Evolutionary conservation across 2,329 filamentous ascomycete species (phyloP).

Genomic region (Colletotrichum sp.): DNA sequence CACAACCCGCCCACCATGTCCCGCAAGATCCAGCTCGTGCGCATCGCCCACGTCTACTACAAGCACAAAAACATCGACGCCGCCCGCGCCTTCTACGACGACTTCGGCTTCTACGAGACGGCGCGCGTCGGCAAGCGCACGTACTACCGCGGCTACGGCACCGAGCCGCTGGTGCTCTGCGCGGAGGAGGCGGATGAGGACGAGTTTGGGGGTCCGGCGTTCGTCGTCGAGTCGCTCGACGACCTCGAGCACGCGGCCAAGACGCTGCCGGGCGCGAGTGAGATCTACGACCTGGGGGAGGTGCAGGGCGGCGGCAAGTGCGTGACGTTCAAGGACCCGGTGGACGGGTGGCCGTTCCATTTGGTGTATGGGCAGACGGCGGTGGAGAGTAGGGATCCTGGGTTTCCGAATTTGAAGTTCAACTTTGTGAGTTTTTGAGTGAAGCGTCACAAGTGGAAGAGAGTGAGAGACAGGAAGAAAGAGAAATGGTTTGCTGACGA

Average conservation of each 20-base stretch:
- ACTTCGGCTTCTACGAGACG: conserved; percentile 52
- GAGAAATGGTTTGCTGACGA: neutral
- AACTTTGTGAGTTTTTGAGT: conserved; percentile 42
- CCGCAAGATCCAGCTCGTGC: conserved; percentile 37
- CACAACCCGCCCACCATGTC: conserved; percentile 4
- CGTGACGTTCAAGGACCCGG: conserved; percentile 56
- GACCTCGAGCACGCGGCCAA: conserved; percentile 57
- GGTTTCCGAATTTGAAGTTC: conserved; percentile 45
- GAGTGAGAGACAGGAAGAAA: neutral
- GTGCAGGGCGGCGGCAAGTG: conserved; percentile 58
- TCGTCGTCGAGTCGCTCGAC: conserved; percentile 59
- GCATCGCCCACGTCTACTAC: conserved; percentile 52
- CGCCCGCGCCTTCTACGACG: conserved; percentile 46
- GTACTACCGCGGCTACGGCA: conserved; percentile 67
- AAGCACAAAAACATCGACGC: conserved; percentile 47
- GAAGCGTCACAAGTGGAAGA: neutral
- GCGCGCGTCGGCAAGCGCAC: conserved; percentile 46
- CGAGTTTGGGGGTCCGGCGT: conserved; percentile 62
- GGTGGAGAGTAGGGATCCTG: conserved; percentile 37
- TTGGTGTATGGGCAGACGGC: conserved; percentile 58
- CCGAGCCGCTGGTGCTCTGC: conserved; percentile 64
- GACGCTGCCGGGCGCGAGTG: conserved; percentile 49
- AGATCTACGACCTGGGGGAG: conserved; percentile 51
- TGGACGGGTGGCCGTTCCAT: conserved; percentile 63
- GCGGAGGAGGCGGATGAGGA: conserved; percentile 50